Percentiles rank a stretch among this genome's conserved stretches.
Evolutionary conservation across 495 filamentous ascomycete species (phyloP).

Genomic region (Hyaloscypha hepaticicola): DNA sequence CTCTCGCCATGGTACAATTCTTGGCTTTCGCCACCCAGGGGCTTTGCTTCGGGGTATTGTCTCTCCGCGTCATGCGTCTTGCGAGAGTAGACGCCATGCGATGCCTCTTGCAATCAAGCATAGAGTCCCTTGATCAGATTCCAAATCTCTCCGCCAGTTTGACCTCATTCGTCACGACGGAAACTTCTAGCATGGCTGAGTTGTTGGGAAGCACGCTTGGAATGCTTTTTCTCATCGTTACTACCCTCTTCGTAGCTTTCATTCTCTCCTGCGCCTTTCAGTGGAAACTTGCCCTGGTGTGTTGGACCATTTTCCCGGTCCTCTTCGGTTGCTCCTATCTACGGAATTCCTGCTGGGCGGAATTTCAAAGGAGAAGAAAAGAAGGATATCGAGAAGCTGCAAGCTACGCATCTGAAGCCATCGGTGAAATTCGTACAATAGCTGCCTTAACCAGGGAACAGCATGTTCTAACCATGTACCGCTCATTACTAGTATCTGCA

Average conservation of each 20-base stretch:
- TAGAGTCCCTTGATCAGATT: slow-evolving; percentile 48
- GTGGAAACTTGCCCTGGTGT: slow-evolving; percentile 61
- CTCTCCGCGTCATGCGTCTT: slow-evolving; percentile 49
- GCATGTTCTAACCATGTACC: slow-evolving; percentile 31
- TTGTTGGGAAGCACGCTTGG: slow-evolving; percentile 33
- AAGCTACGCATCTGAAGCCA: slow-evolving; percentile 52
- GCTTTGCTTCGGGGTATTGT: slow-evolving; percentile 46
- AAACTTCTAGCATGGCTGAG: slow-evolving; percentile 48
- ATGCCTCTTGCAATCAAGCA: slow-evolving; percentile 47
- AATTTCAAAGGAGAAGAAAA: slow-evolving; percentile 52
- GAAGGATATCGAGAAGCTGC: slow-evolving; percentile 41
- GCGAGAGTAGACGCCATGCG: slow-evolving; percentile 49
- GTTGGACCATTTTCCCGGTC: slow-evolving; percentile 54
- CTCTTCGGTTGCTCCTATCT: slow-evolving; percentile 37
- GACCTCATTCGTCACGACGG: slow-evolving; percentile 48
- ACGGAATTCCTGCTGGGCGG: slow-evolving; percentile 41
- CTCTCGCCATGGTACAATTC: slow-evolving; percentile 51
- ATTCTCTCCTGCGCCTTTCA: slow-evolving; percentile 56
- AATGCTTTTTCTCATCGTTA: slow-evolving; percentile 34
- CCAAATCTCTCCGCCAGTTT: slow-evolving; percentile 42
- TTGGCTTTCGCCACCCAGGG: slow-evolving; percentile 49
- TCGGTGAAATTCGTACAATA: slow-evolving; percentile 54
- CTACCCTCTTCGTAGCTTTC: slow-evolving; percentile 46
- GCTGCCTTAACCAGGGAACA: slow-evolving; percentile 51
- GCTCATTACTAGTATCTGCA: slow-evolving; percentile 39